Evolutionary conservation across 73 alveolate species (phyloP), one percentile per base, ranked within the genome.

Genomic region (Breviolum minutum): DNA sequence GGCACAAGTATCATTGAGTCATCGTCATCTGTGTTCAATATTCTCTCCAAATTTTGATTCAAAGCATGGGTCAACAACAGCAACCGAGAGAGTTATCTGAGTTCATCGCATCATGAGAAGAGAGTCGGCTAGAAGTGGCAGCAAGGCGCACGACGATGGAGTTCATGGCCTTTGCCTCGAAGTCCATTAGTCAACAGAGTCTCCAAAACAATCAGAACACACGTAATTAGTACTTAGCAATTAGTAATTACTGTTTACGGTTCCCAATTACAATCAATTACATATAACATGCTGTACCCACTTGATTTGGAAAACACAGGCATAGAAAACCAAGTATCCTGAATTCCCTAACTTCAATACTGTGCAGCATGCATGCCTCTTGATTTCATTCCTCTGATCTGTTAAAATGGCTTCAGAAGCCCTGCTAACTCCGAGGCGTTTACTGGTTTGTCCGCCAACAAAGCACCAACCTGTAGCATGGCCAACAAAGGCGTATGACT

Each of bases 61-160:
- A 73, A 20, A 71, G 82, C 82, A 12, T 73, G 82, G 27, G 82
- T 40, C 82, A 26, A 29, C 40, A 24, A 54, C 61, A 22, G 48
- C 13, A 30, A 76, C 16, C n/a, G n/a, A n/a, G n/a, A n/a, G n/a
- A n/a, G n/a, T 77, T 7, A 8, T 22, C 79, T 24, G 83, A 27
- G 82, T 68, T 64, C 66, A 8, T 24, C 60, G 40, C 95, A 32
- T 91, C 97, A 29, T 91, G 97, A n/a, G 97, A 91, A 14, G 97
- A 70, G 68, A 91, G 97, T 13, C 88, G 87, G 63, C 97, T 91
- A 77, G 97, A 73, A 22, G 97, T 91, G n/a, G 97, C 97, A 26
- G 97, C 97, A 17, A 91, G 97, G 81, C 97, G 77, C 77, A 91
- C 19, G 88, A 91, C 97, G 71, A 91, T 91, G 88, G 97, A 73